Evolutionary conservation across 257 asterid species (phyloP).

Genomic region (Nemophila menziesii): DNA sequence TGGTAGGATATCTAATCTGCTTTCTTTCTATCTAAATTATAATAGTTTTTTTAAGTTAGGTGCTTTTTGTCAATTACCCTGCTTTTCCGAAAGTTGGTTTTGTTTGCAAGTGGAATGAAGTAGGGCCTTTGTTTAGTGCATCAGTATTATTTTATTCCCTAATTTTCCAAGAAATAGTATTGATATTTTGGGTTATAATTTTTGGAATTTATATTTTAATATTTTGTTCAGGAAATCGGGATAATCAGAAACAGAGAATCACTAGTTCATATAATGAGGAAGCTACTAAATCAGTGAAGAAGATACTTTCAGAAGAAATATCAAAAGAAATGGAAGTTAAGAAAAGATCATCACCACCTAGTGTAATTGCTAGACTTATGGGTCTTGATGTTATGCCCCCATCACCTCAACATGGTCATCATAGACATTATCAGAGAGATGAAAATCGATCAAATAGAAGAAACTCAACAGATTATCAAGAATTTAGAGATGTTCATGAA

Average conservation of each 20-base stretch:
- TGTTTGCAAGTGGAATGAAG: slow-evolving; percentile 22
- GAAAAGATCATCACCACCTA: slow-evolving; percentile 47
- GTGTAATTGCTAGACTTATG: slow-evolving; percentile 70
- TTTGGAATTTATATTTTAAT: not conserved
- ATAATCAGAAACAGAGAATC: slow-evolving; percentile 30
- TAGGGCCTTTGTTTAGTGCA: slow-evolving; percentile 24
- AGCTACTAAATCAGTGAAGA: slow-evolving; percentile 47
- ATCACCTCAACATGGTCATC: slow-evolving; percentile 38
- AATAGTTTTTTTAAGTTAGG: slow-evolving; percentile 14
- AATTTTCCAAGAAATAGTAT: slow-evolving; percentile 12
- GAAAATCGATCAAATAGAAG: slow-evolving; percentile 23
- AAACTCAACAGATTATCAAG: slow-evolving; percentile 44
- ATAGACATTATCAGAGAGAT: slow-evolving; percentile 15
- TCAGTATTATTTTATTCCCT: slow-evolving; percentile 38
- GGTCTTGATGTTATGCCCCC: slow-evolving; percentile 81
- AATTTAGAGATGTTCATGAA: slow-evolving; percentile 69
- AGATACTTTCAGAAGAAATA: slow-evolving; percentile 68
- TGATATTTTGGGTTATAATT: not conserved
- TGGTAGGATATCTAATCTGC: slow-evolving; percentile 10
- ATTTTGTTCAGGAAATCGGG: slow-evolving; percentile 50
- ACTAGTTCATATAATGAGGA: slow-evolving; percentile 37
- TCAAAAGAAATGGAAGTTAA: slow-evolving; percentile 48
- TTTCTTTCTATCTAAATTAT: slow-evolving; percentile 9
- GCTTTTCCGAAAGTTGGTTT: slow-evolving; percentile 30
- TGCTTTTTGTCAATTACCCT: slow-evolving; percentile 16